Evolutionary conservation across 208 protist species (phyloP), one percentile per base, ranked within the genome.

Genomic region (Trypanosoma rangeli): DNA sequence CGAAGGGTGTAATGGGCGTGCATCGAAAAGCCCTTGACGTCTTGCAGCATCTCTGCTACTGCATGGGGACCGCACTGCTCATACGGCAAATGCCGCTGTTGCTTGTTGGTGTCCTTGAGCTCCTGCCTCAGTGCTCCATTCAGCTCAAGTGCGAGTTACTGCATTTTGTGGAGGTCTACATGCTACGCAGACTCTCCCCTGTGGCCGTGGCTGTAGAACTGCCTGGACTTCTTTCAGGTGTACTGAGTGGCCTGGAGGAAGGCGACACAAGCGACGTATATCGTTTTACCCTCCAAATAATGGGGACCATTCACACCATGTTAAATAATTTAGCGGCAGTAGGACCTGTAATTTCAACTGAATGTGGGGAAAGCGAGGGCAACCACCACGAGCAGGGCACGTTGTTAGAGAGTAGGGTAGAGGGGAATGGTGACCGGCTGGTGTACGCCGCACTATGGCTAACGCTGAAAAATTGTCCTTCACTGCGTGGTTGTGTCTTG

Each of bases 1-100:
- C 81, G 18, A 75, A 82, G 52, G 74, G 75, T 33, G 82, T 84
- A 4, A 73, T 87, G 31, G 87, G 85, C 0, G 84, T 93, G 68
- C 87, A 93, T 64, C 84, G 87, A 20, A 87, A 88, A 74, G 83
- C 84, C 24, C 58, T 93, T 15, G 85, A 90, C 73, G 35, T 80
- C 15, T 39, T 83, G 22, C 77, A 66, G 26, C 52, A 59, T 33
- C 22, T 76, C 5, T 58, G 26, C 49, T 37, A 64, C 28, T 56
- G 55, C 37, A 24, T 55, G 26, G 65, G 61, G 31, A 31, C 61
- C 22, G 31, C 59, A 8, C 5, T 24, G 24, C 39, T 74, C 12
- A 13, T 74, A n/a, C 58, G 24, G 63, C 59, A 46, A 75, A 79
- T 58, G 75, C 79, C 31, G 60, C 73, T 74, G 28, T 49, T 76